Base-by-base conservation (phyloP, 2,329 filamentous ascomycete species). In the Aspergillus fumigatus region DNA sequence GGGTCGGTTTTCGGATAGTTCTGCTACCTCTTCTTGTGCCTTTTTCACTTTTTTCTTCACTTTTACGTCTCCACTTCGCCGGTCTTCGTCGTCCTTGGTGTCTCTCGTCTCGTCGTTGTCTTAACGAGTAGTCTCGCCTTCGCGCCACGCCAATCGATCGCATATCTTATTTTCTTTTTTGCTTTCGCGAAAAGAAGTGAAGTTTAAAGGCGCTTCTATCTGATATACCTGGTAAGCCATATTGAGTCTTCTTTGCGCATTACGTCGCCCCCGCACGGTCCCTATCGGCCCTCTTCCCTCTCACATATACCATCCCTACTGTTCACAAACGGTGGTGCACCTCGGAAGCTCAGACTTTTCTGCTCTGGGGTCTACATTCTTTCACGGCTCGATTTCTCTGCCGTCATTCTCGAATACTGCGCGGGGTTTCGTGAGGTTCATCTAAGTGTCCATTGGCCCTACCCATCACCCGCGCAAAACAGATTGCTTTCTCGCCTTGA, bases 1-100 rank as follows among this genome's bases (percentile, higher is more conserved):
- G 66, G 65, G 66, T 68, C 62, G 57, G 63, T 67, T 70, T 67
- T 64, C 63, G 62, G 61, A 65, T 65, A 62, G 63, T 64, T 60
- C 61, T 63, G 59, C 61, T 54, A 56, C 58, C n/a, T 60, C 53
- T 61, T 59, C 53, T 59, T 60, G 55, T 55, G 48, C 41, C 47
- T 52, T 53, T 60, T 64, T 61, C 14, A 38, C 54, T 58, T 50
- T 59, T 62, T 61, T 62, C 54, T 58, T 59, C 52, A 59, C 55
- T 64, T 57, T 54, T 58, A 57, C 57, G 61, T 58, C 51, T 59
- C 57, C 61, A 60, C 67, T 57, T 64, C 61, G 57, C 56, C 49
- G 64, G 62, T 62, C 62, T 70, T 67, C 54, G 66, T 61, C 55
- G 60, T 66, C 60, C 55, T 59, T 62, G 58, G 53, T 57, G 49